Base-by-base conservation (phyloP, 306 rosid genomes). In the Arachis hypogaea region DNA sequence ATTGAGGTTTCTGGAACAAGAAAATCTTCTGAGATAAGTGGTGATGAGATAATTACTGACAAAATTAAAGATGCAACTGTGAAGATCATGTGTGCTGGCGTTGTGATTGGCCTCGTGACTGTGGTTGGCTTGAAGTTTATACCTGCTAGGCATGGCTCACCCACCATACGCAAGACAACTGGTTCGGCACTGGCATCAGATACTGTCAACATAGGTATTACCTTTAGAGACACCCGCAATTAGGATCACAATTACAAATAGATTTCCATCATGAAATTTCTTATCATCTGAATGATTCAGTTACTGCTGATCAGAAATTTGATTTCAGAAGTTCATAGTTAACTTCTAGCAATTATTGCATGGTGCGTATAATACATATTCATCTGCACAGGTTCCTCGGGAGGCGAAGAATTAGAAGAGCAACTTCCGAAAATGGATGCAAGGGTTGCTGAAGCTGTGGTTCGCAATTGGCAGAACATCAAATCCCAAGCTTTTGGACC, bases 401-500 rank as follows among this genome's bases (percentile, higher is more conserved):
- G 77, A 57, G 89, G 61, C 68, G 87, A 82, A 69, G 83, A 86
- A 49, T 74, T 84, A 69, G 79, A 45, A 6, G 93, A 85, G 76
- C 88, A 80, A 67, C 76, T 78, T 47, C 89, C 90, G 33, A 89
- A 86, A 80, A 89, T 92, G 95, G 91, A 89, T 82, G 96, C 95
- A 63, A 90, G 91, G 82, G 77, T 85, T 84, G 99, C 99, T 14
- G 99, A 92, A 86, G 84, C 77, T 82, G 73, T 94, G 18, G 99
- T 94, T 75, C 92, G 88, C 63, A 85, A 88, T 78, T 92, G 99
- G 99, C 99, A 94, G 77, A 77, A 74, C 72, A 83, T 92, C 18
- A 94, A 92, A 83, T 91, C 96, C 61, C 84, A 78, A 75, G 99
- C 96, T 56, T 94, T 94, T 76, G 96, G 99, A 82, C 89, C 96